These are phyloP conservation scores for Nectriaceae sp. DNA, from an alignment of 2,329 filamentous ascomycete genomes.

Conservation along the genomic window DNA sequence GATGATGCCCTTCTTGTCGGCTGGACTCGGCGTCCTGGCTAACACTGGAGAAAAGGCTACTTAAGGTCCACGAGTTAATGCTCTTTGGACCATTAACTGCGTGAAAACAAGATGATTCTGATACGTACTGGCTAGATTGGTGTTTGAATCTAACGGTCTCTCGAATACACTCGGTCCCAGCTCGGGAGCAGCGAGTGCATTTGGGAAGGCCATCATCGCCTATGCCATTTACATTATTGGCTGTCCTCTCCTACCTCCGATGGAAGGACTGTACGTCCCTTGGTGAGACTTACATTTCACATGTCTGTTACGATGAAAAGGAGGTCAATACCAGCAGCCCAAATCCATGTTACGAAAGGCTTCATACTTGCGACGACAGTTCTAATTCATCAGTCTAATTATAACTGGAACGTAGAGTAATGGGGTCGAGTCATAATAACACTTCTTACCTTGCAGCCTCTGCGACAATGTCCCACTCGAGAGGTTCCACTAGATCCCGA, in stretches of 20 bases:
- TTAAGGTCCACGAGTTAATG: too few relatives aligned
- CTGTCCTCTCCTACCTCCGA: not conserved
- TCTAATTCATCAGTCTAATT: not conserved
- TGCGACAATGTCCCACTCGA: not conserved
- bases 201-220: not conserved
- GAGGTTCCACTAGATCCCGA: not conserved
- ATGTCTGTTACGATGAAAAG: not conserved
- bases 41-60: not conserved
- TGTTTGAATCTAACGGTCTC: not conserved
- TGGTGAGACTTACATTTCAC: not conserved
- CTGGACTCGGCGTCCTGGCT: not conserved
- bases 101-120: not conserved
- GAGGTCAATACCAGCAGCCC: not conserved
- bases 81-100: too few relatives aligned
- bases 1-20: not conserved
- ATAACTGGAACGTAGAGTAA: not conserved
- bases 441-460: not conserved
- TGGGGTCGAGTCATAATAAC: not conserved
- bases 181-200: not conserved
- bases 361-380: not conserved
- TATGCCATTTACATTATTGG: not conserved
- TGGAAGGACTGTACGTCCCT: not conserved
- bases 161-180: not conserved
- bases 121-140: not conserved
- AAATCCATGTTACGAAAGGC: not conserved